Conservation (phyloP, 495 filamentous ascomycete species). For the Annulohypoxylon nitens region DNA sequence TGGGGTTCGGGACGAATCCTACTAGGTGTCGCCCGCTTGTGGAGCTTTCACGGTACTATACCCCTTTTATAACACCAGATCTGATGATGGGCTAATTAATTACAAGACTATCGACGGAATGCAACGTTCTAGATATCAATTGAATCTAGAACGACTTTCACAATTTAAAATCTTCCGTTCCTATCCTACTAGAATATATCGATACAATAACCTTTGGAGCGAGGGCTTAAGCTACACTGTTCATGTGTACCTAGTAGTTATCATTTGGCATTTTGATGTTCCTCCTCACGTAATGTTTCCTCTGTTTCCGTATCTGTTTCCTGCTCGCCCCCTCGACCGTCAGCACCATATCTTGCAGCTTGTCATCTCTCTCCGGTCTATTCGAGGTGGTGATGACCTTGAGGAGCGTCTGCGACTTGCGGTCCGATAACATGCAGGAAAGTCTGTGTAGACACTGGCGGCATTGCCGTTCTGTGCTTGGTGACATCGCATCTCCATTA, state of each 20-base stretch:
- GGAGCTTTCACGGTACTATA: slow-evolving; percentile 27
- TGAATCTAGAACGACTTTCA: not conserved
- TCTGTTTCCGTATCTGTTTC: not conserved
- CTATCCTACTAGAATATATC: not conserved
- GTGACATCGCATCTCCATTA: not conserved
- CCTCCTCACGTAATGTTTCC: not conserved
- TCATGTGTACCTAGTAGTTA: no score
- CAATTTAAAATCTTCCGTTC: not conserved
- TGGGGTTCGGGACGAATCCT: slow-evolving; percentile 20
- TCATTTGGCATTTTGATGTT: not conserved
- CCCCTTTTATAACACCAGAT: slow-evolving; percentile 22
- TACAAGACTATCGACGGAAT: slow-evolving; percentile 6
- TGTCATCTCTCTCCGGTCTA: not conserved
- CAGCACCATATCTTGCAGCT: not conserved
- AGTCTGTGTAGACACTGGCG: not conserved
- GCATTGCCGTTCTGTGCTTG: not conserved
- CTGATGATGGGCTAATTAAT: slow-evolving; percentile 29
- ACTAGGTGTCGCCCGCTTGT: not conserved
- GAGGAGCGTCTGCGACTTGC: not conserved
- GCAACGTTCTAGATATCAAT: not conserved
- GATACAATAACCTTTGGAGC: no score
- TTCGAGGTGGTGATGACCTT: not conserved
- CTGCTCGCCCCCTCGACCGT: not conserved
- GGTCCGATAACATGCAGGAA: not conserved
- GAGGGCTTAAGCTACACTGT: no score